These are phyloP conservation scores for Stenogyne calaminthoides DNA, from an alignment of 305 asterid genomes.

Conservation along the genomic window DNA sequence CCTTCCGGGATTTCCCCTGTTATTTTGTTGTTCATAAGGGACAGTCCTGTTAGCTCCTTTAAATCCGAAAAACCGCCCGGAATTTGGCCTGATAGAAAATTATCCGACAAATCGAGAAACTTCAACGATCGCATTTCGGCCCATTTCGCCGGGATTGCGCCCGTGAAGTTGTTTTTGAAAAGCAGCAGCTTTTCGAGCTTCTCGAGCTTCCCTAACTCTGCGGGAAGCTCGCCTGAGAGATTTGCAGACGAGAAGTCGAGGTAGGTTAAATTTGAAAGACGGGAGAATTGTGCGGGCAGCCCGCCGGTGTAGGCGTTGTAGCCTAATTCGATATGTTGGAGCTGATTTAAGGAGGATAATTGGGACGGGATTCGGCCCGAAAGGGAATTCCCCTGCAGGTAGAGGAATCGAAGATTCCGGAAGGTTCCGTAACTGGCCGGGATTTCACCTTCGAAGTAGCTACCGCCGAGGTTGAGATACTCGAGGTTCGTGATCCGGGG, in stretches of 20 bases:
- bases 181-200: conserved; percentile 56
- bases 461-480: conserved; percentile 86
- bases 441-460: conserved; percentile 71
- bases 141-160: conserved; percentile 60
- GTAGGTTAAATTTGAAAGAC: conserved; percentile 46
- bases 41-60: conserved; percentile 42
- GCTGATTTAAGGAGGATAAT: conserved; percentile 45
- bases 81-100: conserved; percentile 63
- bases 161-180: conserved; percentile 56
- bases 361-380: conserved; percentile 63
- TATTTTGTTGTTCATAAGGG: conserved; percentile 64
- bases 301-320: conserved; percentile 57
- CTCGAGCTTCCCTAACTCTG: conserved; percentile 46
- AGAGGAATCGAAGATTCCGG: conserved; percentile 42
- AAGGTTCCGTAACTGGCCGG: conserved; percentile 60
- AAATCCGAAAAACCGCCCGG: conserved; percentile 51
- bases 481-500: conserved; percentile 53
- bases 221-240: conserved; percentile 67
- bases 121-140: conserved; percentile 46
- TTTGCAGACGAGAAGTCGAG: conserved; percentile 70
- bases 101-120: conserved; percentile 69
- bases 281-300: conserved; percentile 50
- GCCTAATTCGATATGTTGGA: conserved; percentile 73
- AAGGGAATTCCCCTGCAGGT: conserved; percentile 64
- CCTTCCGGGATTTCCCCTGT: conserved; percentile 74